A percentile compares a stretch with the other conserved stretches of the same genome.
Conservation (phyloP, 805 yeast genomes). For the Wickerhamomyces mucosus region DNA sequence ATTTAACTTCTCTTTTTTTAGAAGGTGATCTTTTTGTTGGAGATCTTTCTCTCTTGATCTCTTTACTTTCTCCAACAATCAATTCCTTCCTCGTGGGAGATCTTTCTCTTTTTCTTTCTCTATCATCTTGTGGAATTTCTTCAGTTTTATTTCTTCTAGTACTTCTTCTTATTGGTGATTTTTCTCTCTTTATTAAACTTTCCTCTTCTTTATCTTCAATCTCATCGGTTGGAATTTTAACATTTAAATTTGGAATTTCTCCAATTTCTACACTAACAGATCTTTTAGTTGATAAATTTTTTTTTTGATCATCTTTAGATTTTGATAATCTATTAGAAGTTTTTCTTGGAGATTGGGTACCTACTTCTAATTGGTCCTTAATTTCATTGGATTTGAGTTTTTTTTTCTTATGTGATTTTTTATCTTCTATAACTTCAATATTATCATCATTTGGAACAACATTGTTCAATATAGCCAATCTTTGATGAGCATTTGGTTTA, state of each 20-base stretch:
- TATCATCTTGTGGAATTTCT: slow-evolving; percentile 4
- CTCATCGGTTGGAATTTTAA: too few relatives aligned
- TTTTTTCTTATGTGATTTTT: slow-evolving; percentile 1
- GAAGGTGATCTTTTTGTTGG: too few relatives aligned
- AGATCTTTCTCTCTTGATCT: not conserved
- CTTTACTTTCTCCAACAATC: too few relatives aligned
- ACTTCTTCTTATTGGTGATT: not conserved
- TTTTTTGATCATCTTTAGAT: not conserved
- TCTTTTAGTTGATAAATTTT: too few relatives aligned
- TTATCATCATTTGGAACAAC: slow-evolving; percentile 27
- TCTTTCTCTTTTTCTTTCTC: slow-evolving; percentile 1
- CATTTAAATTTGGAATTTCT: too few relatives aligned
- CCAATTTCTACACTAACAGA: too few relatives aligned
- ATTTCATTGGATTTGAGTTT: too few relatives aligned
- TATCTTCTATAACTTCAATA: slow-evolving; percentile 28
- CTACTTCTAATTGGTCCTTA: slow-evolving; percentile 2
- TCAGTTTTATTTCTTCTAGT: slow-evolving; percentile 4
- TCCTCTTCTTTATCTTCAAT: slow-evolving; percentile 3
- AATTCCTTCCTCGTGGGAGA: slow-evolving; percentile 3
- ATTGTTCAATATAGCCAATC: slow-evolving; percentile 24
- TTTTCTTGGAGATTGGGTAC: slow-evolving; percentile 7
- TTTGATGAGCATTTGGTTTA: slow-evolving; percentile 34
- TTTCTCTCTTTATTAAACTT: not conserved
- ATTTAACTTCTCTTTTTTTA: too few relatives aligned
- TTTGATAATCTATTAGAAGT: slow-evolving; percentile 1